Conservation (phyloP, 192 early-diverging fungal genomes). For the Obelidium mucronatum region DNA sequence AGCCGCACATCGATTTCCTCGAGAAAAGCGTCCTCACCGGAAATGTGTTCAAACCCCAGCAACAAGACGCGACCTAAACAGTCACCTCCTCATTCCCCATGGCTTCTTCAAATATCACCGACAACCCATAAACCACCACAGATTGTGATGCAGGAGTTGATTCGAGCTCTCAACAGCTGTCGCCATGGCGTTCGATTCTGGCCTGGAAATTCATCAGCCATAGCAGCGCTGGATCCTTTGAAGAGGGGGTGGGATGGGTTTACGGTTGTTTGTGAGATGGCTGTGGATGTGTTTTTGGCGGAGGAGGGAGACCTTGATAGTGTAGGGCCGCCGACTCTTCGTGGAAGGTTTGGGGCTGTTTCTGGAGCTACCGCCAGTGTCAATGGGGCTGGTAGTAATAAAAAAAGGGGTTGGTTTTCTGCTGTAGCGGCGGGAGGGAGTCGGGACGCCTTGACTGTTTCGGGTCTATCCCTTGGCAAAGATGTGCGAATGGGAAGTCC, state of each 20-base stretch:
- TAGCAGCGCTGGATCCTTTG: not conserved
- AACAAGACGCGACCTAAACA: not conserved
- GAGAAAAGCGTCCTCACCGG: not conserved
- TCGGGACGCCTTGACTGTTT: not conserved
- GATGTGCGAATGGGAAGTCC: too few species aligned
- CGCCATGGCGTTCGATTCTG: constrained; percentile 10
- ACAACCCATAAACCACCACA: not conserved
- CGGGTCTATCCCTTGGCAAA: not conserved
- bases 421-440: not conserved
- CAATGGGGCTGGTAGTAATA: not conserved
- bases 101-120: not conserved
- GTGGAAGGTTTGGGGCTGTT: too few species aligned
- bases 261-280: constrained; percentile 2
- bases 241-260: constrained; percentile 10
- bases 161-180: not conserved
- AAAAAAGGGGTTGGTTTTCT: not conserved
- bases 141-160: constrained; percentile 7
- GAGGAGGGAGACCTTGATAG: not conserved
- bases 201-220: not conserved
- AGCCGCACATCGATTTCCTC: not conserved
- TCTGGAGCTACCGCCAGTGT: not conserved
- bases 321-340: not conserved
- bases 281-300: not conserved
- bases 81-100: not conserved
- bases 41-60: not conserved